These are phyloP conservation scores for Naganishia sp. DNA, from an alignment of 1,284 basidiomycete genomes.

Conservation along the genomic window DNA sequence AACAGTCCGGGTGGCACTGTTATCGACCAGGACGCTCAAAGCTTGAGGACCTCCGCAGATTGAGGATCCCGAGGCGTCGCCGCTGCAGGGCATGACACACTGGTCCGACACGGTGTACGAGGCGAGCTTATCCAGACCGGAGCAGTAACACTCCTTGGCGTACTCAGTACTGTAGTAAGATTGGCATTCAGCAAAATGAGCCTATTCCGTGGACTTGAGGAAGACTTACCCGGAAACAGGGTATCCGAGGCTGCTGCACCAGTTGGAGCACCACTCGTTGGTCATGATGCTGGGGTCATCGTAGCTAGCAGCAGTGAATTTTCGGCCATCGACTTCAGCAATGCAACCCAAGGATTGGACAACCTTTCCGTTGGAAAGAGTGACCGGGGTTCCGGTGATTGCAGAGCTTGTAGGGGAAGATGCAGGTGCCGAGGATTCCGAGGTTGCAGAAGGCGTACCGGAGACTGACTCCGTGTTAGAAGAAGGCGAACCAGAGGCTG, in stretches of 20 bases:
- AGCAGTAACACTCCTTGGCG: constrained; percentile 29
- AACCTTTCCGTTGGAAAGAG: constrained; percentile 27
- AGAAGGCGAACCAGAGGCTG: too few species aligned
- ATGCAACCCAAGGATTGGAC: constrained; percentile 20
- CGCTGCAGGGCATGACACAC: constrained; percentile 23
- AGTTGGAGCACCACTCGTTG: constrained; percentile 13
- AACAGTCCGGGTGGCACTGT: background rate
- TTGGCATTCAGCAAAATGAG: background rate
- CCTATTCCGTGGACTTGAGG: background rate
- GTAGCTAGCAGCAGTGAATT: constrained; percentile 14
- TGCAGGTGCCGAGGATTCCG: too few species aligned
- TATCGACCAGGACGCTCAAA: background rate
- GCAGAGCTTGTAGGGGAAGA: background rate
- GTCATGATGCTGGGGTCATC: constrained; percentile 16
- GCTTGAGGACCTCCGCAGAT: constrained; percentile 12
- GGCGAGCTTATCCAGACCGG: background rate
- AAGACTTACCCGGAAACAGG: constrained; percentile 15
- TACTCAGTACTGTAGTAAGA: constrained; percentile 21
- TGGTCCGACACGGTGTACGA: constrained; percentile 13
- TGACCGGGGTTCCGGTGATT: background rate
- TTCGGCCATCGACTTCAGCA: constrained; percentile 17
- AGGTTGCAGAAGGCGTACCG: background rate
- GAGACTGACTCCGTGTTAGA: too few species aligned
- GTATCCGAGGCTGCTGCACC: constrained; percentile 26
- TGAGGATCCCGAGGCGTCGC: background rate